Base-by-base conservation (phyloP, 208 protist genomes). In the Trypanosoma avium region DNA sequence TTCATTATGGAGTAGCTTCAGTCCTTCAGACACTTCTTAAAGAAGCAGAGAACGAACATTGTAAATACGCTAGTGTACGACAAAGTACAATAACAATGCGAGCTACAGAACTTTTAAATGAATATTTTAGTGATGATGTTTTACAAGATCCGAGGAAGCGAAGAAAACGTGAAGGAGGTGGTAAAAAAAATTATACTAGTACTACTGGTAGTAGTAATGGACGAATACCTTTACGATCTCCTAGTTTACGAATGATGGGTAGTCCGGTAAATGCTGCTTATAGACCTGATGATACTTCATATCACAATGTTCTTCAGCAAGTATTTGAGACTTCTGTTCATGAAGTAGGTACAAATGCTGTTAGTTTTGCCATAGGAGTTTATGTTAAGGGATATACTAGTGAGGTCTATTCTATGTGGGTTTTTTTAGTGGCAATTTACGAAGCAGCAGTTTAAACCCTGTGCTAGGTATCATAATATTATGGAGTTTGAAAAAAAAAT, bases 351-450 rank as follows among this genome's bases (percentile, higher is more conserved):
- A 86, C 84, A 21, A 81, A 77, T 56, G 71, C 81, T 24, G 84
- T 84, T 21, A 87, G 73, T 63, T 94, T 91, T 53, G 81, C 81
- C 1, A 69, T 79, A 32, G 88, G 73, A 13, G 77, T 86, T 49
- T 86, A 94, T 67, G 88, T 90, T 38, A 90, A 87, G 77, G 82
- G 82, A 38, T 94, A 88, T 73, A 91, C 75, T 3, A 73, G 67
- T n/a, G 75, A 89, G 36, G 82, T 90, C n/a, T 86, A 73, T 54
- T 81, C 84, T 24, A 88, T 92, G 78, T 94, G 82, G 80, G 76
- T 86, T 24, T 90, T 92, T 48, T 62, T 94, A 7, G 75, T 84
- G 5, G 88, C 84, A 50, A 68, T 93, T 15, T 93, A 75, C 55
- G 65, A 67, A 35, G 63, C 46, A 38, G 54, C 60, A 12, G 43